A percentile compares a stretch with the other conserved stretches of the same genome.
phyloP scores from a whole-genome alignment of 2,329 filamentous ascomycete genomes.

The Cordyceps cateniannulata region DNA sequence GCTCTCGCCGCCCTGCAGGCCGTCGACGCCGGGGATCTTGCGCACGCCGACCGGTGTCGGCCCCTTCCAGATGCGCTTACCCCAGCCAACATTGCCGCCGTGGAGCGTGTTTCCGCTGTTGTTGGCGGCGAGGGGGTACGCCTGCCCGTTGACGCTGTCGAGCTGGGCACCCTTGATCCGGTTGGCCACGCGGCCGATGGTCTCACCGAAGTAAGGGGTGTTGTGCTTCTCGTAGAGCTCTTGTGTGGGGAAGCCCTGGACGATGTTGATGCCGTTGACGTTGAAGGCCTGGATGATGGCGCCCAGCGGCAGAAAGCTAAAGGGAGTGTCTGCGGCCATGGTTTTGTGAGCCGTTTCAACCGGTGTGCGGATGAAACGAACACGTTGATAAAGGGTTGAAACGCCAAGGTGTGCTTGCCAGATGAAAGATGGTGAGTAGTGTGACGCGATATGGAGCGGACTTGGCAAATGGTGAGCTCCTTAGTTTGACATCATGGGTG shows the following conservation, averaged over 20 bases:
- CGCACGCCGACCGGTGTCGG: constrained; percentile 54
- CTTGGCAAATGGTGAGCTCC: neutral
- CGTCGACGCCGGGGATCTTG: constrained; percentile 42
- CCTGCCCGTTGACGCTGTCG: constrained; percentile 61
- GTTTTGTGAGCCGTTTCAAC: neutral
- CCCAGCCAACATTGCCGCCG: constrained; percentile 71
- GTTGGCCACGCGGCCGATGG: constrained; percentile 81
- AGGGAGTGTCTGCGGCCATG: constrained; percentile 35
- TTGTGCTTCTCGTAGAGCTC: constrained; percentile 72
- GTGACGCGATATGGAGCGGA: neutral
- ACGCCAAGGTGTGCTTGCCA: neutral
- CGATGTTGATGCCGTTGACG: constrained; percentile 76
- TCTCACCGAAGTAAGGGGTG: constrained; percentile 80
- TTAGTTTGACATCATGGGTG: neutral
- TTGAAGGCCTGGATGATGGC: constrained; percentile 77
- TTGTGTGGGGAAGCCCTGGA: constrained; percentile 73
- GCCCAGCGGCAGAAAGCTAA: constrained; percentile 66
- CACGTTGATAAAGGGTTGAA: neutral
- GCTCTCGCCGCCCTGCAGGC: constrained; percentile 55
- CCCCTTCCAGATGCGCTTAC: constrained; percentile 69
- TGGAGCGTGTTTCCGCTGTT: constrained; percentile 72
- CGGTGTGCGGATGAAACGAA: neutral
- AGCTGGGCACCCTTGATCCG: constrained; percentile 69
- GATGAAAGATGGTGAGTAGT: constrained; percentile 22
- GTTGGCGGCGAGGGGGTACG: constrained; percentile 67